Evolutionary conservation across 257 asterid species (phyloP).

Genomic region (Paulownia fortunei): DNA sequence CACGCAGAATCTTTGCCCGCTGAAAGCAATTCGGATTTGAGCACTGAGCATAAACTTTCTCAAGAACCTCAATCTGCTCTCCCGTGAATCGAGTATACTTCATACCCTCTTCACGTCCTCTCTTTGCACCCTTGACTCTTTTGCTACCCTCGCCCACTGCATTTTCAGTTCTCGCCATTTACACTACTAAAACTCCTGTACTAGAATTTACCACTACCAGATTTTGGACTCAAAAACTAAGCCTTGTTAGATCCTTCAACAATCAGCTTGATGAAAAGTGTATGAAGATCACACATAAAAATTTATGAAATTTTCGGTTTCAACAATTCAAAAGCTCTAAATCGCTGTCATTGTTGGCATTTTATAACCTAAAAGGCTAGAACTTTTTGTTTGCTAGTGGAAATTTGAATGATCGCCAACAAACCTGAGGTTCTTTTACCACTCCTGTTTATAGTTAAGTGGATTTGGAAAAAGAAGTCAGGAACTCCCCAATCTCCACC

Average conservation of each 20-base stretch:
- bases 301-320: constrained; percentile 12
- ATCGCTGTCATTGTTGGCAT: constrained; percentile 11
- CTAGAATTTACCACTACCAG: constrained; percentile 28
- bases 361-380: constrained; percentile 23
- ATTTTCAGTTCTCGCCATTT: constrained; percentile 29
- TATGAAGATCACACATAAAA: constrained; percentile 2
- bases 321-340: constrained; percentile 20
- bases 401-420: constrained; percentile 7
- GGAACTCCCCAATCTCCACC: constrained; percentile 25
- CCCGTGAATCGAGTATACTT: constrained; percentile 46
- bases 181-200: background rate
- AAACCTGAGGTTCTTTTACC: background rate
- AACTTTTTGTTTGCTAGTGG: constrained; percentile 29
- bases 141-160: constrained; percentile 26
- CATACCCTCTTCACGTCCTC: constrained; percentile 33
- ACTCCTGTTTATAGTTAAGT: constrained; percentile 12
- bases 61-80: constrained; percentile 54
- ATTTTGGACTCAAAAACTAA: constrained; percentile 15
- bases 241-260: constrained; percentile 18
- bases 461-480: constrained; percentile 12
- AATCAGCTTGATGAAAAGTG: constrained; percentile 5
- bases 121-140: constrained; percentile 29
- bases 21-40: constrained; percentile 42
- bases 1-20: constrained; percentile 39
- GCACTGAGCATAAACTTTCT: constrained; percentile 44